Percentiles rank a stretch among this genome's conserved stretches.
Conservation (phyloP, 1,284 basidiomycete genomes). For the Melampsora larici-populina region DNA sequence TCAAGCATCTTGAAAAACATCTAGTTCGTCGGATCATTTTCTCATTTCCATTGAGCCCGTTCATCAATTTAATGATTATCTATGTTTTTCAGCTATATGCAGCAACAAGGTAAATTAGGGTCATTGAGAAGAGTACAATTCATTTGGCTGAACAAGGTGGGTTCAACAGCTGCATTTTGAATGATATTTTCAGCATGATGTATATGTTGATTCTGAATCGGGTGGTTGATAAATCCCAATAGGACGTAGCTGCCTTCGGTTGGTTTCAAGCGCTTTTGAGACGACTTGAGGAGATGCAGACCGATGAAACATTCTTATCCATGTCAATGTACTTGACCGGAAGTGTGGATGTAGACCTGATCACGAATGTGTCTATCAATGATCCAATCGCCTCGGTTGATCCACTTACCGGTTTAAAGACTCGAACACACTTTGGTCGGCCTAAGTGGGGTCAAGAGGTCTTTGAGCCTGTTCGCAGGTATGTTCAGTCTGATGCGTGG, state of each 20-base stretch:
- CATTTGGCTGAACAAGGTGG: conserved; percentile 75
- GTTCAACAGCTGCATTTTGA: background rate
- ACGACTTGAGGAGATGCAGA: conserved; percentile 71
- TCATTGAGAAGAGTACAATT: conserved; percentile 78
- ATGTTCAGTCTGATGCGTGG: conserved; percentile 25
- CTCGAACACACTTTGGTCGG: conserved; percentile 79
- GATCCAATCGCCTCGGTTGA: conserved; percentile 63
- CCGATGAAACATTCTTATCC: conserved; percentile 75
- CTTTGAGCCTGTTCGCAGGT: conserved; percentile 20
- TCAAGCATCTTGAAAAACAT: conserved; percentile 87
- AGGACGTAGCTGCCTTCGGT: conserved; percentile 65
- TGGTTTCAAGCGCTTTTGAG: conserved; percentile 85
- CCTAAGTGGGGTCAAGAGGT: conserved; percentile 68
- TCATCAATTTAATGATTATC: no score
- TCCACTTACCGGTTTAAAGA: conserved; percentile 74
- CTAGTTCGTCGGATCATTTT: conserved; percentile 58
- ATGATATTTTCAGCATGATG: background rate
- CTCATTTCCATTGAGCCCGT: background rate
- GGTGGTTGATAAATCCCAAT: background rate
- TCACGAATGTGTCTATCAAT: conserved; percentile 85
- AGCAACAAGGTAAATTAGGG: conserved; percentile 69
- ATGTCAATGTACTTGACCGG: conserved; percentile 87
- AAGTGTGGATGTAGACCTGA: conserved; percentile 75
- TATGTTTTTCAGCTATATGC: conserved; percentile 61
- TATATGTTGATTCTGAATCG: no score